These are phyloP conservation scores for Exobasidium rhododendri DNA, from an alignment of 1,284 basidiomycete genomes.

Conservation along the genomic window DNA sequence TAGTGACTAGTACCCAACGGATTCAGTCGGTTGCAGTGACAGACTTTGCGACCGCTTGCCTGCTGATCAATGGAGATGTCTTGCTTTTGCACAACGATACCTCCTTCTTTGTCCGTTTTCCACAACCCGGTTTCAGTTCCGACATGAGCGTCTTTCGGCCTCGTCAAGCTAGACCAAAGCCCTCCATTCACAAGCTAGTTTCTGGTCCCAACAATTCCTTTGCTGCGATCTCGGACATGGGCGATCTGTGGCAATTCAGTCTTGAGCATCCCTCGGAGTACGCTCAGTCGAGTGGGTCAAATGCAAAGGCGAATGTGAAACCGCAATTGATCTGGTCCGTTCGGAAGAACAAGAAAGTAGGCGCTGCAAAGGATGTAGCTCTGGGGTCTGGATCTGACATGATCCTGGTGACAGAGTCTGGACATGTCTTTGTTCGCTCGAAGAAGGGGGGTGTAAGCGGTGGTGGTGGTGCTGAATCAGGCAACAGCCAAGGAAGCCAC, in stretches of 20 bases:
- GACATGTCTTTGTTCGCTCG: slow-evolving; percentile 75
- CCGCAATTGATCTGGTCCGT: slow-evolving; percentile 90
- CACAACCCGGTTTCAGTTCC: slow-evolving; percentile 27
- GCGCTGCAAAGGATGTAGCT: slow-evolving; percentile 76
- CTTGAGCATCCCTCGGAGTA: slow-evolving; percentile 53
- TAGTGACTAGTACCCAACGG: slow-evolving; percentile 47
- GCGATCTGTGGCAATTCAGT: slow-evolving; percentile 86
- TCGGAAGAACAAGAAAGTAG: slow-evolving; percentile 78
- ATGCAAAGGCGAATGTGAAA: slow-evolving; percentile 49
- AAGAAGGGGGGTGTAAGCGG: slow-evolving; percentile 25
- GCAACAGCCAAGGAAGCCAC: slow-evolving; percentile 19
- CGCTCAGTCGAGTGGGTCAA: slow-evolving; percentile 18
- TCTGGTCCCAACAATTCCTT: slow-evolving; percentile 72
- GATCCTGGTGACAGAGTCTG: slow-evolving; percentile 88
- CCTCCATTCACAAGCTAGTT: slow-evolving; percentile 74
- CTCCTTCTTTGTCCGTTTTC: slow-evolving; percentile 66
- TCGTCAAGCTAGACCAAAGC: slow-evolving; percentile 43
- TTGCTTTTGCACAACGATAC: slow-evolving; percentile 75
- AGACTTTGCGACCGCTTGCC: slow-evolving; percentile 76
- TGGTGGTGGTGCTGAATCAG: slow-evolving; percentile 15
- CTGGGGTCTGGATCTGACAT: slow-evolving; percentile 82
- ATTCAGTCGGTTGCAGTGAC: slow-evolving; percentile 54
- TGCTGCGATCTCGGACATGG: slow-evolving; percentile 78
- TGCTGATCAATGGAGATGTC: slow-evolving; percentile 72
- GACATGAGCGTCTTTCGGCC: slow-evolving; percentile 64